Conservation (phyloP, 116 monocot genomes). For the Phalaenopsis hybrid region DNA sequence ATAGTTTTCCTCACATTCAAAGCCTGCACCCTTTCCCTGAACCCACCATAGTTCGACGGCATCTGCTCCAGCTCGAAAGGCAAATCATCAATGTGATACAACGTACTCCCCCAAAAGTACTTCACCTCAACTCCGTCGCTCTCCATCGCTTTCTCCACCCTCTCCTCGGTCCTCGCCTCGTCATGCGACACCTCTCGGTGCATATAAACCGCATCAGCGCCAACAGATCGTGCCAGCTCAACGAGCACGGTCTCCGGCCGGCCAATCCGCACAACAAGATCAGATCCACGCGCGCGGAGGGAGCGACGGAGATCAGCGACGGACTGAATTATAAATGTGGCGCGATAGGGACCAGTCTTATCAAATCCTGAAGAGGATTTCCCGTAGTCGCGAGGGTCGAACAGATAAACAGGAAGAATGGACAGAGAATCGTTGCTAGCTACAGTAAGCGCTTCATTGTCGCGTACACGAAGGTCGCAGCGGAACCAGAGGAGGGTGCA, state of each 20-base stretch:
- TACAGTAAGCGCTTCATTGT: conserved; percentile 56
- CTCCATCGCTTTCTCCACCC: conserved; percentile 56
- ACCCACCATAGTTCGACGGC: conserved; percentile 73
- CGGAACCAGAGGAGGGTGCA: conserved; percentile 67
- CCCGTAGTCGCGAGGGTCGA: conserved; percentile 67
- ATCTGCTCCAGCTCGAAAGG: conserved; percentile 58
- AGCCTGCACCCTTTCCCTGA: conserved; percentile 48
- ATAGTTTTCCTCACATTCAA: conserved; percentile 56
- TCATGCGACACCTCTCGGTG: conserved; percentile 59
- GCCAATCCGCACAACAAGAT: conserved; percentile 56
- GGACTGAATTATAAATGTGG: conserved; percentile 53
- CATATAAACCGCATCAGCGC: conserved; percentile 57
- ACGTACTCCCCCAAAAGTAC: conserved; percentile 78
- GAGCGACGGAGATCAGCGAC: conserved; percentile 47
- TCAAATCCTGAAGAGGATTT: conserved; percentile 65
- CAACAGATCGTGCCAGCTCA: conserved; percentile 46
- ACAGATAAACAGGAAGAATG: conserved; percentile 64
- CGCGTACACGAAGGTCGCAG: conserved; percentile 64
- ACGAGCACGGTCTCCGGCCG: conserved; percentile 44
- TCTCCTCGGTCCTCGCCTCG: conserved; percentile 58
- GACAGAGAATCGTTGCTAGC: conserved; percentile 53
- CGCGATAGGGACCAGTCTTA: conserved; percentile 60
- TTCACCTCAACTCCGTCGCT: conserved; percentile 70
- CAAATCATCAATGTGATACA: conserved; percentile 67
- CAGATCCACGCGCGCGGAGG: conserved; percentile 49